Base-by-base conservation (phyloP, 371 early-diverging fungal genomes). In the Rhizoclosmatium hyalinum region DNA sequence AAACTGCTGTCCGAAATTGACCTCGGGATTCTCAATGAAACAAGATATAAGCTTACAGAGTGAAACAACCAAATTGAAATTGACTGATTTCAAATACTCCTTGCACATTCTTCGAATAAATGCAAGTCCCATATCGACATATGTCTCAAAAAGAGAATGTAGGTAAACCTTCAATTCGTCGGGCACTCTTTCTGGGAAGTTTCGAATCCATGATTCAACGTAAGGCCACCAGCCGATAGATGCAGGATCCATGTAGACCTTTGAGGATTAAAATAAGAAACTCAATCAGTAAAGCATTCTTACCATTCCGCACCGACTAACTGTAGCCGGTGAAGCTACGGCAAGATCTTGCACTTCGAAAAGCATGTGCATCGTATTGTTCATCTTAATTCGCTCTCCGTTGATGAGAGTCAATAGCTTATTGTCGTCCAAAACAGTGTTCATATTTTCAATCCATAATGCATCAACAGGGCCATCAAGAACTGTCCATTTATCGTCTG, bases 401-500 rank as follows among this genome's bases (percentile, higher is more conserved):
- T 82, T 85, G 68, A 79, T 82, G 44, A 89, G 62, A 21, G 86
- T 85, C 43, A 89, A 71, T 12, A 85, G 76, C 73, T 85, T 88
- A 75, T 87, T 88, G 72, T 87, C 87, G 75, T 89, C 90, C 17
- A 89, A 73, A 41, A 6, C 64, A n/a, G 43, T 42, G 41, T 42
- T 41, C 39, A 64, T 39, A 17, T 69, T 39, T 39, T 39, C 57
- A 46, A 86, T 86, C 90, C 90, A 89, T 1, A 83, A 76, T 3
- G 88, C 86, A 60, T 86, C 84, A 19, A 87, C 82, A 24, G 84
- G 86, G 3, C 88, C 88, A 77, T 89, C 90, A 71, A 80, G 87
- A 3, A 89, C 84, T 10, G 87, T 86, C 87, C 87, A 88, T 53
- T 86, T 86, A 42, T 85, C 86, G 73, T 84, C 84, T 3, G 75